These are phyloP conservation scores for Eucalyptus guilfoylei DNA, from an alignment of 345 rosid genomes.

Conservation along the genomic window DNA sequence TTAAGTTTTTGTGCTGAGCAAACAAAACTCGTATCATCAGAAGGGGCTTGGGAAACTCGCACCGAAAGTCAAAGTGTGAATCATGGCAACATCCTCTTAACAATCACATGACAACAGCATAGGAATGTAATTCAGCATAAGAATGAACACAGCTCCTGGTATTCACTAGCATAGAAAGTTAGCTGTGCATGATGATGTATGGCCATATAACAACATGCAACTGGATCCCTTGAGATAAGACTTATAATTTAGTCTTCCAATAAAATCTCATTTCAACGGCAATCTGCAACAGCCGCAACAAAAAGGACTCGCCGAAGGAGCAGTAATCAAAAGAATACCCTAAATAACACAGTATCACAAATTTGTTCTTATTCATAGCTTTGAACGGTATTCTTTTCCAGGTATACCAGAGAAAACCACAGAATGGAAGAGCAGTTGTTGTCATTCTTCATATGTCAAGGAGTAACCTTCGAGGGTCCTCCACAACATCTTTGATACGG, in stretches of 20 bases:
- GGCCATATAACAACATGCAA: neutral
- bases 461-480: constrained; percentile 74
- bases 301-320: neutral
- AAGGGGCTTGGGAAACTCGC: neutral
- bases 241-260: neutral
- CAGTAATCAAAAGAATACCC: neutral
- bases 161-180: neutral
- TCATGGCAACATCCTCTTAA: neutral
- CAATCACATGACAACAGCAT: neutral
- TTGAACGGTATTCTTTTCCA: neutral
- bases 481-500: constrained; percentile 73
- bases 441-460: constrained; percentile 29
- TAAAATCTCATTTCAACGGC: neutral
- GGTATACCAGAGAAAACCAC: neutral
- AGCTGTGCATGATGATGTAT: neutral
- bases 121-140: neutral
- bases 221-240: neutral
- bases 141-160: neutral
- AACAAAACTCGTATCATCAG: neutral
- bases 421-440: neutral
- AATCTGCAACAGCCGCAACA: neutral
- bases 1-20: neutral
- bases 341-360: neutral
- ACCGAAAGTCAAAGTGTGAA: neutral
- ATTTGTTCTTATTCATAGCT: neutral